Conservation (phyloP, 768 basidiomycete species). For the Grammothele lineata region DNA sequence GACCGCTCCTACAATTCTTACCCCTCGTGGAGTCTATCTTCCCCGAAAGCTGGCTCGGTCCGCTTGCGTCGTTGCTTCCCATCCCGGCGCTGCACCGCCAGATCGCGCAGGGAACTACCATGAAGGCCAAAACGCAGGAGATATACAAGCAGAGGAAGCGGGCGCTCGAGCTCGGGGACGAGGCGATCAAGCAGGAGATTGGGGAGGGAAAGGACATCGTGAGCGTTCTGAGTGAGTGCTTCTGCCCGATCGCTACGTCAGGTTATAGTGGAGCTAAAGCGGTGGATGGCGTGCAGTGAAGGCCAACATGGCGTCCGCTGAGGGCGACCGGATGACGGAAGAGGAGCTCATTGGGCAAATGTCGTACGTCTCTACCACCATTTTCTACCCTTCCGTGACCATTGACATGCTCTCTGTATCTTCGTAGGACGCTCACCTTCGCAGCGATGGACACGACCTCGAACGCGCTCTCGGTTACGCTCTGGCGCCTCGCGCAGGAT, state of each 20-base stretch:
- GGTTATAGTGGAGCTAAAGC: background rate
- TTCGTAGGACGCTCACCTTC: conserved; percentile 11
- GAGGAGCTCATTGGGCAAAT: conserved; percentile 21
- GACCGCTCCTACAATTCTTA: conserved; percentile 22
- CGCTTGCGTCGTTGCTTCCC: conserved; percentile 9
- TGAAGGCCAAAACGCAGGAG: conserved; percentile 6
- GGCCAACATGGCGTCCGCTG: conserved; percentile 14
- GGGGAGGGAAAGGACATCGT: conserved; percentile 21
- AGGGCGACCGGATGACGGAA: conserved; percentile 15
- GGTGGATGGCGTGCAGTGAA: conserved; percentile 6
- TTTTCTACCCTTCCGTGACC: background rate
- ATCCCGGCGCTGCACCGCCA: conserved; percentile 5
- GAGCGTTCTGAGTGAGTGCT: conserved; percentile 18
- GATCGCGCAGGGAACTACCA: conserved; percentile 1
- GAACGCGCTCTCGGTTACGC: conserved; percentile 25
- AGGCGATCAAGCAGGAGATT: conserved; percentile 9
- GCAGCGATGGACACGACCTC: conserved; percentile 25
- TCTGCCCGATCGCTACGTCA: background rate
- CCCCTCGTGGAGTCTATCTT: conserved; percentile 29
- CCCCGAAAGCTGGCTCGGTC: conserved; percentile 32
- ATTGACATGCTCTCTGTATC: background rate
- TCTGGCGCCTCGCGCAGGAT: conserved; percentile 34
- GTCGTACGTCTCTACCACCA: conserved; percentile 6
- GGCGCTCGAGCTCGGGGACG: conserved; percentile 14
- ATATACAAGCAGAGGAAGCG: conserved; percentile 17